Base-by-base conservation (phyloP, 345 rosid genomes). In the Linum lewisii region DNA sequence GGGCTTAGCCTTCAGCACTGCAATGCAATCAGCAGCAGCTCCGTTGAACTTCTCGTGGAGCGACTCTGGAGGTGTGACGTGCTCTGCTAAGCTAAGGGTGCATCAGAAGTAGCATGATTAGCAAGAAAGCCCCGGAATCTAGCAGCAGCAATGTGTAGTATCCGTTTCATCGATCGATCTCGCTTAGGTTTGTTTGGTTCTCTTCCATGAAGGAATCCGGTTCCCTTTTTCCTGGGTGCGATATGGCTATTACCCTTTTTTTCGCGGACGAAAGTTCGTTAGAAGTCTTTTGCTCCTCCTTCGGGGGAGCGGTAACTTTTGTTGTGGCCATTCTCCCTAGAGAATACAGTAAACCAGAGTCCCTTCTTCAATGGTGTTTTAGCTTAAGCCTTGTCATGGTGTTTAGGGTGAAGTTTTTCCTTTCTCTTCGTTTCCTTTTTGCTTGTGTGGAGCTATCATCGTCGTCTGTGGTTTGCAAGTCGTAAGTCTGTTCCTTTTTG, bases 1-100 rank as follows among this genome's bases (percentile, higher is more conserved):
- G 95, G 95, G 21, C 60, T 87, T 73, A 87, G 84, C 64, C 75
- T 87, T 63, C 82, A 78, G 63, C 81, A 72, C 68, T 87, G 95
- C 79, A 77, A 79, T 62, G 78, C 76, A 25, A 74, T 87, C 64
- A 82, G 81, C 75, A 61, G 73, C 61, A n/a, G 72, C 68, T 47
- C 72, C 3, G 67, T 78, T 6, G 79, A 77, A 38, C 51, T 57
- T 24, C 88, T 87, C 9, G 72, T 78, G 24, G 84, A 76, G 60
- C 78, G 65, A 26, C 57, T 84, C 22, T 84, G 95, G 90, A 77
- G 84, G 65, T 84, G 95, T 19, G 90, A 84, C 66, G 79, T 84
- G 65, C 86, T 87, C 57, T 80, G 64, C 59, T 84, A 55, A n/a
- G n/a, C n/a, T n/a, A 76, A 42, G 14, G 15, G 13, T 3, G 14